phyloP scores from a whole-genome alignment of 116 monocot genomes.

The Posidonia oceanica region DNA sequence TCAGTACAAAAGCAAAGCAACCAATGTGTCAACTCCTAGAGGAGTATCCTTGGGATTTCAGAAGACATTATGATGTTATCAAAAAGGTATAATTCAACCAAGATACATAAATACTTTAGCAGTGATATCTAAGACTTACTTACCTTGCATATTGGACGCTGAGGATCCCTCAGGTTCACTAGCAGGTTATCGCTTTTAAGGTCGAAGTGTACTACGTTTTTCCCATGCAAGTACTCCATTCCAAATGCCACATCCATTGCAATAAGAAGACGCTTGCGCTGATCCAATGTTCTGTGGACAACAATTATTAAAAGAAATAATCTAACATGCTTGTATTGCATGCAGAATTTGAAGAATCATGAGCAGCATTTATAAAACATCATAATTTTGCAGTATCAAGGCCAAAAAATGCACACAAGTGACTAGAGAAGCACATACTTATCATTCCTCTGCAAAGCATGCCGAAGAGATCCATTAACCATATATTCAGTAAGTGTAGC shows the following conservation, averaged over 20 bases:
- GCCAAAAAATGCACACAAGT: too few relatives aligned
- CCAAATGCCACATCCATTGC: slow-evolving; percentile 96
- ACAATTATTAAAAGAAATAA: not conserved
- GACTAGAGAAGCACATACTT: slow-evolving; percentile 25
- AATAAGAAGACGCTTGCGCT: slow-evolving; percentile 59
- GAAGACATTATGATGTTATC: too few relatives aligned
- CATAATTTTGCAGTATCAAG: not conserved
- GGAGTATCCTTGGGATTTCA: too few relatives aligned
- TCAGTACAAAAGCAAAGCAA: too few relatives aligned
- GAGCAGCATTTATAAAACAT: not conserved
- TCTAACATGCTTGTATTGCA: not conserved
- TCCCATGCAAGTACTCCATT: slow-evolving; percentile 96
- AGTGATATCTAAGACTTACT: too few relatives aligned
- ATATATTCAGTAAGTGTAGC: slow-evolving; percentile 96
- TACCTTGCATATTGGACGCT: slow-evolving; percentile 99
- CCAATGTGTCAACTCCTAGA: too few relatives aligned
- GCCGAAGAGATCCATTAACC: slow-evolving; percentile 88
- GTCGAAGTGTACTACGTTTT: slow-evolving; percentile 88
- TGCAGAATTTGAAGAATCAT: not conserved
- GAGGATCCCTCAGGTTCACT: slow-evolving; percentile 85
- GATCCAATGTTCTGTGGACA: slow-evolving; percentile 50
- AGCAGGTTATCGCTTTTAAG: slow-evolving; percentile 94
- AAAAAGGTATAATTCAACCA: too few relatives aligned
- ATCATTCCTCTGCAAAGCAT: slow-evolving; percentile 66
- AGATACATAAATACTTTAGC: too few relatives aligned